Evolutionary conservation across 2,329 filamentous ascomycete genomes (phyloP).

Genomic region (Penicillium sp.): DNA sequence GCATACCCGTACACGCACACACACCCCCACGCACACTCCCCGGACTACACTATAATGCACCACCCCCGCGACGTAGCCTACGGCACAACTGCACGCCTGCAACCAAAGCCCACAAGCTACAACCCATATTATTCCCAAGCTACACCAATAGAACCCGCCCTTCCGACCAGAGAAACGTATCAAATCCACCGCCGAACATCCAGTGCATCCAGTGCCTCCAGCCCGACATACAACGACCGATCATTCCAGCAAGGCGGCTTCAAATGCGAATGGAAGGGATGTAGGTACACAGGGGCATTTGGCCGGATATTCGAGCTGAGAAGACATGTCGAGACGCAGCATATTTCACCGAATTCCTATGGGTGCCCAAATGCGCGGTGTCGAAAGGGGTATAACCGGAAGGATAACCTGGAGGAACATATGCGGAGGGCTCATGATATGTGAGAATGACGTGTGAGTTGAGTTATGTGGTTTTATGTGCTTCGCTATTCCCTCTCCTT

Average conservation of each 20-base stretch:
- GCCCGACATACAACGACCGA: not conserved
- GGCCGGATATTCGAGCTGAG: not conserved
- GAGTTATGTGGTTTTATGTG: not conserved
- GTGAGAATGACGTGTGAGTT: not conserved
- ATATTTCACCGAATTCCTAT: not conserved
- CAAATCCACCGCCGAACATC: not conserved
- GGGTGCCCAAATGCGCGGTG: not conserved
- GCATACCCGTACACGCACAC: not conserved
- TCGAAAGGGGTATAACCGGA: constrained; percentile 1
- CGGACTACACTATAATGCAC: not conserved
- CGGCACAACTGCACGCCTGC: not conserved
- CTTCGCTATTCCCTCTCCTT: not conserved
- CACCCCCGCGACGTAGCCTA: not conserved
- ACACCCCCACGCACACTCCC: not conserved
- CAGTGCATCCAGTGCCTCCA: not conserved
- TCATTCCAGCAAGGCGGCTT: not conserved
- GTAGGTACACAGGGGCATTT: constrained; percentile 1
- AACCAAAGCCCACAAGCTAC: not conserved
- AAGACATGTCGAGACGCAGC: constrained; percentile 1
- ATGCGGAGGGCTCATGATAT: not conserved
- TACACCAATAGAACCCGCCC: not conserved
- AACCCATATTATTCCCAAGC: not conserved
- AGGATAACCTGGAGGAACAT: constrained; percentile 2
- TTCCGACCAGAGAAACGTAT: not conserved
- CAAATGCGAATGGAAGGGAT: not conserved